Conservation (phyloP, 441 rosid species). For the Brassica balearica region DNA sequence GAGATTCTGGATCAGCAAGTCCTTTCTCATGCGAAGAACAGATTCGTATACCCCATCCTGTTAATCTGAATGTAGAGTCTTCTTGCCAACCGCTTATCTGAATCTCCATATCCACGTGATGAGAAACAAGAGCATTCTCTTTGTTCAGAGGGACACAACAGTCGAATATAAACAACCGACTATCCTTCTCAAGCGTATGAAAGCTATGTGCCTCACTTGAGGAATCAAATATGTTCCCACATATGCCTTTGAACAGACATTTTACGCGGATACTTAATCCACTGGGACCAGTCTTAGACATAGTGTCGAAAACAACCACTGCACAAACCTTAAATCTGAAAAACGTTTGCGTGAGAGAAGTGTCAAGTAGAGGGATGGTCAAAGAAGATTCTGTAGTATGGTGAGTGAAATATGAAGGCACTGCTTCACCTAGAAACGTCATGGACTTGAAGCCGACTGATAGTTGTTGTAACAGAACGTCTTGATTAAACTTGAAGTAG, state of each 20-base stretch:
- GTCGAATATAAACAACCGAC: background rate
- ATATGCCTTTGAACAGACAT: background rate
- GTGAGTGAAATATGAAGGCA: conserved; percentile 12
- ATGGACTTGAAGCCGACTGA: background rate
- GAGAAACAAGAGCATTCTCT: background rate
- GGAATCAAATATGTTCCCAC: background rate
- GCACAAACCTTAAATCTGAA: background rate
- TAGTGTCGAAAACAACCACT: background rate
- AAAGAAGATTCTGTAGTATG: conserved; percentile 6
- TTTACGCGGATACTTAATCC: background rate
- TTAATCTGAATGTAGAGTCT: conserved; percentile 2
- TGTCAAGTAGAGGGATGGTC: conserved; percentile 14
- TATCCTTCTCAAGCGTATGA: background rate
- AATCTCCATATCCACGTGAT: background rate
- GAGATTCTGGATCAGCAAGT: background rate
- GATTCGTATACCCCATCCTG: conserved; percentile 3
- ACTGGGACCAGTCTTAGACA: background rate
- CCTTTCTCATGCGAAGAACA: background rate
- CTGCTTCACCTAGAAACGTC: background rate
- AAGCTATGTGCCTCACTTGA: background rate
- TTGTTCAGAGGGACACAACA: conserved; percentile 1
- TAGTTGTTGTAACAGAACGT: background rate
- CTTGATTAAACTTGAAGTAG: background rate
- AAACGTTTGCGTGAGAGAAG: background rate
- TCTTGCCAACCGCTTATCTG: background rate